Percentiles rank a stretch among this genome's conserved stretches.
Conservation (phyloP, 2,329 filamentous ascomycete genomes). For the Fusarium nanum region DNA sequence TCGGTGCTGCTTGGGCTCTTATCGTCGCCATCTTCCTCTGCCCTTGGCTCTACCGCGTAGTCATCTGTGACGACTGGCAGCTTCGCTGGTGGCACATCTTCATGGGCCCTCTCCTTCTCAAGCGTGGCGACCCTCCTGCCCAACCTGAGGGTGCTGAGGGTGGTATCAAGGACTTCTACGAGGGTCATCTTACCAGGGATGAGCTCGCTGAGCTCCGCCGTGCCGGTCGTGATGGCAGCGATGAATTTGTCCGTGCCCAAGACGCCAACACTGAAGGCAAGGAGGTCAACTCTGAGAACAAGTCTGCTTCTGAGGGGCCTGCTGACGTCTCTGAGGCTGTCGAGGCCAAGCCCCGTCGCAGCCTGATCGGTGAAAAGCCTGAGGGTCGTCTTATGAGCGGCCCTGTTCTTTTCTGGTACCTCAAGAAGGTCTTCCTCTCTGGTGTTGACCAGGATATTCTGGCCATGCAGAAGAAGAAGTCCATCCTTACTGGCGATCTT, state of each 20-base stretch:
- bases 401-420: constrained; percentile 40
- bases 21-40: constrained; percentile 65
- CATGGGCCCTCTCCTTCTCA: constrained; percentile 64
- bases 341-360: constrained; percentile 28
- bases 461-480: constrained; percentile 54
- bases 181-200: constrained; percentile 64
- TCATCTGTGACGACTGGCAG: constrained; percentile 71
- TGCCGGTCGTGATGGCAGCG: constrained; percentile 41
- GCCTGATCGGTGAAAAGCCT: constrained; percentile 39
- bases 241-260: constrained; percentile 42
- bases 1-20: constrained; percentile 61
- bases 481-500: constrained; percentile 63
- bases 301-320: constrained; percentile 10
- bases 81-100: constrained; percentile 67
- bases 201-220: constrained; percentile 59
- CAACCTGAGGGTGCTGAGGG: constrained; percentile 76
- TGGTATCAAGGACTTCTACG: constrained; percentile 66
- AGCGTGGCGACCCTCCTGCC: constrained; percentile 54
- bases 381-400: constrained; percentile 24
- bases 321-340: constrained; percentile 7
- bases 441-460: constrained; percentile 47
- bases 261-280: constrained; percentile 24
- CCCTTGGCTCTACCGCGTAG: constrained; percentile 68
- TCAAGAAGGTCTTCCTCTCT: constrained; percentile 42
- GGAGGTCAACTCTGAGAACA: constrained; percentile 40